phyloP scores from a whole-genome alignment of 345 rosid genomes.

The Pseudoturritis turrita region DNA sequence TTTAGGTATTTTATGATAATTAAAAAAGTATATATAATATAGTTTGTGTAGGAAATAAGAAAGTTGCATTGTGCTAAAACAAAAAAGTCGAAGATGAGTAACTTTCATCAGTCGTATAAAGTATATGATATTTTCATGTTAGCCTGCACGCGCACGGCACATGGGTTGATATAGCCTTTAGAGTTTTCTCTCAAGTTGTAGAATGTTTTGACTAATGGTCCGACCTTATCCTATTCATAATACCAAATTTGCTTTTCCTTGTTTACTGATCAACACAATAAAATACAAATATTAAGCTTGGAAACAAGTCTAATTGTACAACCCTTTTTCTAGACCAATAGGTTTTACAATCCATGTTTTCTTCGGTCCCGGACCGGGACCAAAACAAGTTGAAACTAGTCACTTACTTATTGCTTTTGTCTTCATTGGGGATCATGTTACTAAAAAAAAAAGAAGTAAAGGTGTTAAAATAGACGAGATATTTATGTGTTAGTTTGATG shows the following conservation, averaged over 20 bases:
- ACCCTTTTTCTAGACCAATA: background rate
- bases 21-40: background rate
- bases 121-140: slow-evolving; percentile 27
- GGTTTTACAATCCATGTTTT: background rate
- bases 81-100: slow-evolving; percentile 7
- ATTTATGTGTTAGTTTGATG: background rate
- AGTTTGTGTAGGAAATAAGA: background rate
- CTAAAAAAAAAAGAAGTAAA: background rate
- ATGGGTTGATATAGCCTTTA: slow-evolving; percentile 19
- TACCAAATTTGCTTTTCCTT: background rate
- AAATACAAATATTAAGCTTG: background rate
- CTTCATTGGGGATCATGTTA: background rate
- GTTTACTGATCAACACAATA: background rate
- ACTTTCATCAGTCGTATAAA: slow-evolving; percentile 8
- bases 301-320: background rate
- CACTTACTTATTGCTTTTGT: background rate
- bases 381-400: background rate
- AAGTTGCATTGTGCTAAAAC: background rate
- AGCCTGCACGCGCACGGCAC: slow-evolving; percentile 33
- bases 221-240: slow-evolving; percentile 24
- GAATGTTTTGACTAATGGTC: slow-evolving; percentile 29
- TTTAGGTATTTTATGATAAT: background rate
- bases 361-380: slow-evolving; percentile 1
- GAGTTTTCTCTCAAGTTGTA: slow-evolving; percentile 16
- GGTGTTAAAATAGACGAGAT: background rate